phyloP scores from a whole-genome alignment of 768 basidiomycete species.

The Leccinum subgranulosum region DNA sequence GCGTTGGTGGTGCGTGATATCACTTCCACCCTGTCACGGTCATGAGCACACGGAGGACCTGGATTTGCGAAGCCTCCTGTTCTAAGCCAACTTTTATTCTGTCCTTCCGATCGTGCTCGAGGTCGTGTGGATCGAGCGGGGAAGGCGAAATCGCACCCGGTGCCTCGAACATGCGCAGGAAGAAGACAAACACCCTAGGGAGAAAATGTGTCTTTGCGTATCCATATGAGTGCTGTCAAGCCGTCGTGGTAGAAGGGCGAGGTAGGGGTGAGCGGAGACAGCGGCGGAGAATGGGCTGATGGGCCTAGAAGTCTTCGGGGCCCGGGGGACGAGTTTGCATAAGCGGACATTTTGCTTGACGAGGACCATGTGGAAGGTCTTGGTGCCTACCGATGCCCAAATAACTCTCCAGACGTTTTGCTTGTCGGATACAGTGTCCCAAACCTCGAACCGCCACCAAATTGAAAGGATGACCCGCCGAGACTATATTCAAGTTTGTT shows the following conservation, averaged over 20 bases:
- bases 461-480: too few relatives aligned
- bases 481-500: too few relatives aligned
- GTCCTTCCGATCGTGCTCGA: too few relatives aligned
- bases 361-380: slow-evolving; percentile 78
- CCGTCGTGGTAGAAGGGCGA: slow-evolving; percentile 97
- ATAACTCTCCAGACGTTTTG: too few relatives aligned
- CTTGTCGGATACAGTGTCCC: too few relatives aligned
- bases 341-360: slow-evolving; percentile 85
- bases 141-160: slow-evolving; percentile 42
- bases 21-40: neutral
- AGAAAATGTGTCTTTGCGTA: slow-evolving; percentile 93
- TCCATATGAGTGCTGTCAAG: slow-evolving; percentile 96
- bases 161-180: slow-evolving; percentile 77
- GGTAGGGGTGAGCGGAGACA: slow-evolving; percentile 86
- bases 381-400: slow-evolving; percentile 57
- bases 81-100: slow-evolving; percentile 19
- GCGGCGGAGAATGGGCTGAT: slow-evolving; percentile 68
- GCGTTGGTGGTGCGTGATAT: too few relatives aligned
- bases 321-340: slow-evolving; percentile 68
- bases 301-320: slow-evolving; percentile 48
- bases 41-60: slow-evolving; percentile 4
- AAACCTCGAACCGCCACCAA: too few relatives aligned
- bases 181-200: slow-evolving; percentile 91
- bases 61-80: slow-evolving; percentile 13
- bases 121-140: slow-evolving; percentile 16